Percentiles rank a stretch among this genome's conserved stretches.
phyloP scores from a whole-genome alignment of 2,329 filamentous ascomycete species.

The Trichoderma brevicompactum region DNA sequence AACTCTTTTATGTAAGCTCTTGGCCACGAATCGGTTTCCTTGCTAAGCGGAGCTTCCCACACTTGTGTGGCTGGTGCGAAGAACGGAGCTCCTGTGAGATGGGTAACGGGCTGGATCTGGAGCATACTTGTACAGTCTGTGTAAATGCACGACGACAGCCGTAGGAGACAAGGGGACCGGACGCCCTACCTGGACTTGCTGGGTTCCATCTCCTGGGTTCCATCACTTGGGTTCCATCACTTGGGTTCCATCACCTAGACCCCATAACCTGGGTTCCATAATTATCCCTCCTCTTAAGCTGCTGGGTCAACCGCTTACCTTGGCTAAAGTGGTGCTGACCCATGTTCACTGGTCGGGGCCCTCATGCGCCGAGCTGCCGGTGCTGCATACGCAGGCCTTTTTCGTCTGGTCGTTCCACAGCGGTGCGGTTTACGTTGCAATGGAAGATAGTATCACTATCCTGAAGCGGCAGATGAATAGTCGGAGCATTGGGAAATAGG shows the following conservation, averaged over 20 bases:
- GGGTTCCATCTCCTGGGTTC: not conserved
- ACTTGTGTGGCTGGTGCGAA: too few relatives aligned
- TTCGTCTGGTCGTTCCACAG: not conserved
- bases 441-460: too few relatives aligned
- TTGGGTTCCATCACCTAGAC: not conserved
- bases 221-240: not conserved
- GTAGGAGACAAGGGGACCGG: constrained; percentile 3
- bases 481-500: too few relatives aligned
- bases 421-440: not conserved
- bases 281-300: too few relatives aligned
- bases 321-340: not conserved
- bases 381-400: constrained; percentile 5
- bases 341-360: constrained; percentile 6
- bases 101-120: not conserved
- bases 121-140: not conserved
- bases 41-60: not conserved
- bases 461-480: too few relatives aligned
- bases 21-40: not conserved
- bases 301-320: too few relatives aligned
- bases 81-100: too few relatives aligned
- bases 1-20: not conserved
- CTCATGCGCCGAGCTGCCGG: constrained; percentile 4
- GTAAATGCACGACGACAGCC: constrained; percentile 1
- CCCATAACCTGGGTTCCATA: too few relatives aligned
- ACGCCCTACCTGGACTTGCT: too few relatives aligned